Base-by-base conservation (phyloP, 345 rosid species). In the Capsella bursapastoris region DNA sequence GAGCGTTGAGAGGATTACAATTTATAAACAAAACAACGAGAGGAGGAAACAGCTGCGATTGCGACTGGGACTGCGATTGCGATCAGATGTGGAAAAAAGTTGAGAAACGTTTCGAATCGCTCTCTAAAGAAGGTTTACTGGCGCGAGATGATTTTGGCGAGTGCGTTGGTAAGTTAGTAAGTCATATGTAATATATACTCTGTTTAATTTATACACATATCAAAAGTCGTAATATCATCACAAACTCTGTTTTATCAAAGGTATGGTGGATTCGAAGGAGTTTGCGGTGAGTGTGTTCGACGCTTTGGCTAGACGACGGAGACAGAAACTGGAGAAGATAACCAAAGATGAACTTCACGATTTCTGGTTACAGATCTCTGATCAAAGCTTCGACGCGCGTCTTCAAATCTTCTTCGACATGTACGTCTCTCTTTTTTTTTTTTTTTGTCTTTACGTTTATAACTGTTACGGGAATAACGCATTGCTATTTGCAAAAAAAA, bases 341-440 rank as follows among this genome's bases (percentile, higher is more conserved):
- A 83, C 84, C 18, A 86, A 79, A 74, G 92, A 90, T 28, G 97
- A 91, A 80, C 96, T 95, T 64, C 84, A 52, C 15, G 97, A 90
- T n/a, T 95, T 95, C 64, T 95, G 97, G 97, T 79, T 83, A 71
- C 96, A 88, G 75, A 89, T 95, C 63, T 83, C 96, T 3, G 93
- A 95, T 64, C 91, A 92, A 61, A 92, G 97, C 78, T 95, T 95
- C 66, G 99, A 92, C 80, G 97, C 97, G 4, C 96, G 93, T 61
- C 97, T 95, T 64, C 99, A 95, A 68, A 92, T 95, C 72, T 92
- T 95, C 89, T 95, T 95, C 51, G 99, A 95, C 65, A 90, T 95
- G 97, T 92, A 47, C 8, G 87, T 80, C 13, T 35, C 40, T 49
- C 47, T 9, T 13, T 14, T 10, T 15, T 29, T 18, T 18, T 4